Conservation (phyloP, 768 basidiomycete genomes). For the Boletales sp. region DNA sequence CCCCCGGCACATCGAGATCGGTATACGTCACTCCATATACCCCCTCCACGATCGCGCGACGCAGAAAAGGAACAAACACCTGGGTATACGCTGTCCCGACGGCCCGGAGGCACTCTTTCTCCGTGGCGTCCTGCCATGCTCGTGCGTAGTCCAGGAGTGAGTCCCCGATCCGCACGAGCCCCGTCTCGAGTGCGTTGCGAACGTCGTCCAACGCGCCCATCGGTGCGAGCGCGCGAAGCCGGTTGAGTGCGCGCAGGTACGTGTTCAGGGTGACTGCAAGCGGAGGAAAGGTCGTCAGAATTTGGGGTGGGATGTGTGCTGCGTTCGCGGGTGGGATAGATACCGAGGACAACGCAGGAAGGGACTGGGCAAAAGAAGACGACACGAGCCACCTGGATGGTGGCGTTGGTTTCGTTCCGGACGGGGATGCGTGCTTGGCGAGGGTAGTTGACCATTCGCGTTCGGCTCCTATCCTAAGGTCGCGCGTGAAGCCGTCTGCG, state of each 20-base stretch:
- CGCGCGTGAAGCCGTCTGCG: conserved; percentile 47
- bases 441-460: conserved; percentile 34
- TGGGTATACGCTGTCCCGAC: conserved; percentile 56
- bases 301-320: conserved; percentile 66
- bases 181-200: conserved; percentile 44
- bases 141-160: conserved; percentile 46
- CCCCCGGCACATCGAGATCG: background rate
- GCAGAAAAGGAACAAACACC: conserved; percentile 67
- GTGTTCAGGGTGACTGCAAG: conserved; percentile 73
- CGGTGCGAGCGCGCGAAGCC: conserved; percentile 78
- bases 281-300: conserved; percentile 70
- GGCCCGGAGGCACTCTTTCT: conserved; percentile 40
- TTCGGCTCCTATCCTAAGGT: conserved; percentile 30
- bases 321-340: conserved; percentile 25
- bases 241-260: conserved; percentile 70
- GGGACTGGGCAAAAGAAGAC: conserved; percentile 34
- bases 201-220: conserved; percentile 52
- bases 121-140: conserved; percentile 34
- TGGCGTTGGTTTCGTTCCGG: conserved; percentile 14
- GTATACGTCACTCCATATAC: conserved; percentile 51
- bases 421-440: conserved; percentile 16
- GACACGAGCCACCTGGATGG: conserved; percentile 56
- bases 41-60: conserved; percentile 68
- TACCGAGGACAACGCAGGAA: conserved; percentile 25
- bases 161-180: conserved; percentile 44